A percentile compares a stretch with the other conserved stretches of the same genome.
phyloP scores from a whole-genome alignment of 1,284 basidiomycete genomes.

The Leccinum idahoense region DNA sequence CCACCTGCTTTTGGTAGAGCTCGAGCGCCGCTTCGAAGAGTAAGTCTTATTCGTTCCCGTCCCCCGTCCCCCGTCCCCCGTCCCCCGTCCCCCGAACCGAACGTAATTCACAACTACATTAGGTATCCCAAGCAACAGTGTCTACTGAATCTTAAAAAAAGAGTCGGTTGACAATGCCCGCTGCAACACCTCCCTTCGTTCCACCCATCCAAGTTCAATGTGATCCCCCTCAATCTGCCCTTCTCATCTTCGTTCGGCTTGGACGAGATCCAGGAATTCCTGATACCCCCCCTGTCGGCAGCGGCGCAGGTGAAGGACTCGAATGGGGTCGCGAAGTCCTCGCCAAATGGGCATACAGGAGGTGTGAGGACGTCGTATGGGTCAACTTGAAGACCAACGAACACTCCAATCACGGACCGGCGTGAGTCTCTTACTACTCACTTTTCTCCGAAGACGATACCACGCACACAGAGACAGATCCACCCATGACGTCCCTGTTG shows the following conservation, averaged over 20 bases:
- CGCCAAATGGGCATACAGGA: slow-evolving; percentile 90
- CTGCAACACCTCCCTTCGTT: slow-evolving; percentile 51
- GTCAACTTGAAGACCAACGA: slow-evolving; percentile 75
- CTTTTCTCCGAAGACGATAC: background rate
- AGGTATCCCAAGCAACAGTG: slow-evolving; percentile 62
- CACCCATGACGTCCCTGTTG: slow-evolving; percentile 77
- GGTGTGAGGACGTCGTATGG: slow-evolving; percentile 99
- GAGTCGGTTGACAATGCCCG: slow-evolving; percentile 62
- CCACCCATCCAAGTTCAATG: slow-evolving; percentile 80
- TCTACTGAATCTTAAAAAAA: slow-evolving; percentile 72
- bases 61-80: too few species aligned
- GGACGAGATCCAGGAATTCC: slow-evolving; percentile 77
- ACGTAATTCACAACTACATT: background rate
- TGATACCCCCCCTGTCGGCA: slow-evolving; percentile 85
- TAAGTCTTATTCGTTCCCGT: too few species aligned
- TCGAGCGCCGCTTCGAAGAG: too few species aligned
- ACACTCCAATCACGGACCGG: slow-evolving; percentile 67
- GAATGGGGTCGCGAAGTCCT: slow-evolving; percentile 90
- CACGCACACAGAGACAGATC: slow-evolving; percentile 53
- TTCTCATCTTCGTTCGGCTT: slow-evolving; percentile 80
- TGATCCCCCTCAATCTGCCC: slow-evolving; percentile 89
- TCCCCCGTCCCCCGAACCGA: background rate
- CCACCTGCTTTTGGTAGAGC: too few species aligned
- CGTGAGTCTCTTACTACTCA: slow-evolving; percentile 36
- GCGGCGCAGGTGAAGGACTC: slow-evolving; percentile 84